Base-by-base conservation (phyloP, 371 early-diverging fungal species). In the Syncephalastrum racemosum region DNA sequence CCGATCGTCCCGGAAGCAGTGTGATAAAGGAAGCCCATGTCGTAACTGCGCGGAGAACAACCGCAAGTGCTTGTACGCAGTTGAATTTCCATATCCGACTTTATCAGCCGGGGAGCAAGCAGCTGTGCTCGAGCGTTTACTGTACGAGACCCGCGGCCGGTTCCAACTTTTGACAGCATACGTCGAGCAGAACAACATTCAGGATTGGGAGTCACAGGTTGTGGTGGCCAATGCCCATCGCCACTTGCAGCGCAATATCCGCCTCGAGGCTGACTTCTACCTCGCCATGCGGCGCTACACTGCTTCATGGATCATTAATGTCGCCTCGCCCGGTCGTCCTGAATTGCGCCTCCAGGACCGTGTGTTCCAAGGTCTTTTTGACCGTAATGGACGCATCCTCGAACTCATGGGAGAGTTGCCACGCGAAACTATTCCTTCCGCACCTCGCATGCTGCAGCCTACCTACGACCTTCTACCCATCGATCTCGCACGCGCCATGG, bases 1-100 rank as follows among this genome's bases (percentile, higher is more conserved):
- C 46, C 64, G 64, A 14, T 56, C 64, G 23, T 59, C 64, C 14
- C 59, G 64, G 46, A 64, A 64, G 44, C 64, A 64, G 47, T 64
- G 64, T 56, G 64, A 64, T 49, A 64, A 64, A 50, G 60, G 57
- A 12, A 19, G 53, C 20, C 64, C 64, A 3, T 64, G 64, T 19
- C 59, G 60, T 2, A 60, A 59, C 46, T 64, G 64, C 41, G 27
- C 47, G 20, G 64, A 64, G 10, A 64, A 60, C 53, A 64, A 64
- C 20, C 55, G 60, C 7, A 50, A 50, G 43, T 64, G 64, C 45
- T 16, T 64, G n/a, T 64, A 64, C 53, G 64, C 64, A 40, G 56
- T 52, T 18, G 60, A 64, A 25, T 64, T 64, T 43, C 64, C 64
- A 1, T 59, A 64, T 14, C 59, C 56, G 19, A 23, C 56, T 18